Conservation (phyloP, 257 asterid species). For the Marsdenia floribunda region DNA sequence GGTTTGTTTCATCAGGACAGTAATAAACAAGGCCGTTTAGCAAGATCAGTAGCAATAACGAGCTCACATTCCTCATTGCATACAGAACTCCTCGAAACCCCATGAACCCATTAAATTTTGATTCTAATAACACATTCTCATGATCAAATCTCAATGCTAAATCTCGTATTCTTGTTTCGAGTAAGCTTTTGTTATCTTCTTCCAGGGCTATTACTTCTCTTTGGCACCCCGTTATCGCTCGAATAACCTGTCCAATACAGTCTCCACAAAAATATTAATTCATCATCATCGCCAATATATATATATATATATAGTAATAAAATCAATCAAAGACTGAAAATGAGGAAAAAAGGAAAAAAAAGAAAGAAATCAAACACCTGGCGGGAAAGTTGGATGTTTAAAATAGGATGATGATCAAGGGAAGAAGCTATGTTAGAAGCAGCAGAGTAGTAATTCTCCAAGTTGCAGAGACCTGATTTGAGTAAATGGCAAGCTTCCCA, state of each 20-base stretch:
- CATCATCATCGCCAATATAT: no score
- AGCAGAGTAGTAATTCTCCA: slow-evolving; percentile 49
- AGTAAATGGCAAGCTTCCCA: slow-evolving; percentile 64
- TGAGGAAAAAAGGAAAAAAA: no score
- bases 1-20: slow-evolving; percentile 56
- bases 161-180: slow-evolving; percentile 50
- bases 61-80: slow-evolving; percentile 64
- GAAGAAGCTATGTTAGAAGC: slow-evolving; percentile 39
- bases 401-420: slow-evolving; percentile 36
- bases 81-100: slow-evolving; percentile 68
- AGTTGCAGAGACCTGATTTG: slow-evolving; percentile 47
- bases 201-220: slow-evolving; percentile 53
- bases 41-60: slow-evolving; percentile 56
- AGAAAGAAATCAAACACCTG: slow-evolving; percentile 33
- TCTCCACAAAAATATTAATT: background rate
- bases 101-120: slow-evolving; percentile 58
- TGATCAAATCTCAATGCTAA: slow-evolving; percentile 40
- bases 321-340: no score
- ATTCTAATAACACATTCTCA: slow-evolving; percentile 39
- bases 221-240: slow-evolving; percentile 58
- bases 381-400: slow-evolving; percentile 56
- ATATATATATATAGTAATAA: no score
- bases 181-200: slow-evolving; percentile 54
- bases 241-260: slow-evolving; percentile 37
- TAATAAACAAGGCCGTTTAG: slow-evolving; percentile 59